These are phyloP conservation scores for Rhinocladiella mackenziei DNA, from an alignment of 2,329 filamentous ascomycete species.

Conservation along the genomic window DNA sequence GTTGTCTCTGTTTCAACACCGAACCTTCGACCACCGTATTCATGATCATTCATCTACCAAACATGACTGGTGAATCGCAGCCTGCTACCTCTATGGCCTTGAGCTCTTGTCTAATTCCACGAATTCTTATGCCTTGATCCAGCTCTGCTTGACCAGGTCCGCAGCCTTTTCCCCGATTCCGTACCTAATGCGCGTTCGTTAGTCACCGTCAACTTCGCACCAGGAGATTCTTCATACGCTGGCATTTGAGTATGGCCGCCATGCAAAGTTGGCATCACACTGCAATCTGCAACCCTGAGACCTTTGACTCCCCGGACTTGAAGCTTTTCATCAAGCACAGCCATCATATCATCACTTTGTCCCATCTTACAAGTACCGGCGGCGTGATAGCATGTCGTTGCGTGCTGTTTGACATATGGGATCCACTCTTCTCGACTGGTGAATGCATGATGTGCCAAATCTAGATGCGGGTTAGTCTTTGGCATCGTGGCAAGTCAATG, in stretches of 20 bases:
- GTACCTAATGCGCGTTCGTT: slow-evolving; percentile 35
- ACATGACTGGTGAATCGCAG: too few relatives aligned
- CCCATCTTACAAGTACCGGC: slow-evolving; percentile 57
- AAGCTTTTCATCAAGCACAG: slow-evolving; percentile 54
- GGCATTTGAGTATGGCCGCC: slow-evolving; percentile 55
- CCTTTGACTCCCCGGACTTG: slow-evolving; percentile 50
- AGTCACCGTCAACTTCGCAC: neutral
- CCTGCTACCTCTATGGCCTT: too few relatives aligned
- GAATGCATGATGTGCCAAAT: slow-evolving; percentile 50
- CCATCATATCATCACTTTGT: slow-evolving; percentile 43
- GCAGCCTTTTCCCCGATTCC: slow-evolving; percentile 54
- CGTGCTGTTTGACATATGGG: slow-evolving; percentile 54
- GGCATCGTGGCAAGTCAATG: neutral
- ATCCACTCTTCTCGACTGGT: slow-evolving; percentile 57
- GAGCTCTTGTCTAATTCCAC: too few relatives aligned
- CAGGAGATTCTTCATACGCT: slow-evolving; percentile 33
- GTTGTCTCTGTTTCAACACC: too few relatives aligned
- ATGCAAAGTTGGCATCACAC: slow-evolving; percentile 51
- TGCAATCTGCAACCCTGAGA: slow-evolving; percentile 53
- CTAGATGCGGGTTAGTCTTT: slow-evolving; percentile 27
- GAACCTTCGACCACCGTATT: too few relatives aligned
- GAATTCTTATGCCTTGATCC: slow-evolving; percentile 13
- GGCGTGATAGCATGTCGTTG: slow-evolving; percentile 60
- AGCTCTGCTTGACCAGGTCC: slow-evolving; percentile 47
- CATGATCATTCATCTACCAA: too few relatives aligned